A percentile compares a stretch with the other conserved stretches of the same genome.
These are phyloP conservation scores for Mortierella sp. DNA, from an alignment of 371 early-diverging fungal species.

Conservation along the genomic window DNA sequence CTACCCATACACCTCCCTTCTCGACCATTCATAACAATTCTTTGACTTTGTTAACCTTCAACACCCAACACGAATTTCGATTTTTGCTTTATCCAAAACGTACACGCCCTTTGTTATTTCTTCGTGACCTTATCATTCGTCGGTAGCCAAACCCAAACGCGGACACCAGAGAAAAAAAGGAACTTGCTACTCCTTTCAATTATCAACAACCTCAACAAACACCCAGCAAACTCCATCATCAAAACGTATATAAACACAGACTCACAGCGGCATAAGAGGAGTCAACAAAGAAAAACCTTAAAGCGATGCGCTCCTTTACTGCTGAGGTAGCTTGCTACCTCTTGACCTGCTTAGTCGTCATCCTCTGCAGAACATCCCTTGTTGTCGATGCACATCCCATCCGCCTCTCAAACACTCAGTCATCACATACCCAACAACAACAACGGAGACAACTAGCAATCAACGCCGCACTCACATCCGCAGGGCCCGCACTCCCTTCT, in stretches of 20 bases:
- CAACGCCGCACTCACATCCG: not conserved
- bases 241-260: not conserved
- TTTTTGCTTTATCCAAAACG: not conserved
- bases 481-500: not conserved
- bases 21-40: not conserved
- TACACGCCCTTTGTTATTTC: not conserved
- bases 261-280: not conserved
- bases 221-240: not conserved
- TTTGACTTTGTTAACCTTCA: not conserved
- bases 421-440: not conserved
- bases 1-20: not conserved
- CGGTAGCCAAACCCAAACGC: not conserved
- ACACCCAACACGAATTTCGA: not conserved
- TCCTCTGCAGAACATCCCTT: conserved; percentile 14
- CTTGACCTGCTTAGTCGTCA: conserved; percentile 28
- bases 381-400: conserved; percentile 22
- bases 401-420: not conserved
- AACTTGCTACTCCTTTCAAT: not conserved
- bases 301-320: conserved; percentile 23
- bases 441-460: conserved; percentile 1
- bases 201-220: not conserved
- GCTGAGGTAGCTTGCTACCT: conserved; percentile 9
- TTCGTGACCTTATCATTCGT: not conserved
- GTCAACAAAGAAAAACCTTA: not conserved
- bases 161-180: not conserved